These are phyloP conservation scores for Niebla homalea DNA, from an alignment of 495 filamentous ascomycete species.

Conservation along the genomic window DNA sequence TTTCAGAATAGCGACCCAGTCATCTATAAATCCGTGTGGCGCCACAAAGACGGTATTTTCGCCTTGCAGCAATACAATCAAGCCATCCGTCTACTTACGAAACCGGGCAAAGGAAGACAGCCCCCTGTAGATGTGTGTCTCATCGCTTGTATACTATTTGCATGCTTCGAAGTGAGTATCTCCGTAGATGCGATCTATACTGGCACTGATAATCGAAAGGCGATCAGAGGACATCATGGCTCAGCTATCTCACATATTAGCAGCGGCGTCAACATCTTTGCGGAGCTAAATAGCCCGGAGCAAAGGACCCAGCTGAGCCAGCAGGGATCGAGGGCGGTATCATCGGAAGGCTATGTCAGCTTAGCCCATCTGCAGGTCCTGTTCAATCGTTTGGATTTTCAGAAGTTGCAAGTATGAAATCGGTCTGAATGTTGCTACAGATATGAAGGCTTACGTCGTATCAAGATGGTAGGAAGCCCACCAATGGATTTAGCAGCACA, in stretches of 20 bases:
- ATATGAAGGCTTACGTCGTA: not conserved
- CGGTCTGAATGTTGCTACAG: not conserved
- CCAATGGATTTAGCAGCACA: conserved; percentile 4
- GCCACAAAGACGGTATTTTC: conserved; percentile 15
- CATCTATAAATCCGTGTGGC: conserved; percentile 3
- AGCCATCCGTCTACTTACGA: conserved; percentile 31
- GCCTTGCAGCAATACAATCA: conserved; percentile 42
- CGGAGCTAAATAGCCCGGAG: conserved; percentile 7
- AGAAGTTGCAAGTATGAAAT: conserved; percentile 4
- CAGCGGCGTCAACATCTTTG: conserved; percentile 22
- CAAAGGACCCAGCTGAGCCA: not conserved
- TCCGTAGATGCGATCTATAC: conserved; percentile 21
- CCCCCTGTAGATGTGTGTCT: conserved; percentile 28
- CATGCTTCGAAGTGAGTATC: conserved; percentile 35
- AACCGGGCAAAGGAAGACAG: not conserved
- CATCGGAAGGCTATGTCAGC: conserved; percentile 3
- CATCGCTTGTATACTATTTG: conserved; percentile 43
- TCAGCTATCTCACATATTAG: conserved; percentile 23
- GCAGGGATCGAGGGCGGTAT: not conserved
- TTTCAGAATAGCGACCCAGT: conserved; percentile 27
- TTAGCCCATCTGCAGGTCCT: conserved; percentile 8
- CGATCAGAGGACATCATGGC: conserved; percentile 22
- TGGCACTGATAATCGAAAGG: conserved; percentile 11
- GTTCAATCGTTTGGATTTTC: conserved; percentile 13
- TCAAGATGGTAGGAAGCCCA: conserved; percentile 7